Evolutionary conservation across 306 rosid genomes (phyloP), one percentile per base, ranked within the genome.

Genomic region (Malus sylvestris): DNA sequence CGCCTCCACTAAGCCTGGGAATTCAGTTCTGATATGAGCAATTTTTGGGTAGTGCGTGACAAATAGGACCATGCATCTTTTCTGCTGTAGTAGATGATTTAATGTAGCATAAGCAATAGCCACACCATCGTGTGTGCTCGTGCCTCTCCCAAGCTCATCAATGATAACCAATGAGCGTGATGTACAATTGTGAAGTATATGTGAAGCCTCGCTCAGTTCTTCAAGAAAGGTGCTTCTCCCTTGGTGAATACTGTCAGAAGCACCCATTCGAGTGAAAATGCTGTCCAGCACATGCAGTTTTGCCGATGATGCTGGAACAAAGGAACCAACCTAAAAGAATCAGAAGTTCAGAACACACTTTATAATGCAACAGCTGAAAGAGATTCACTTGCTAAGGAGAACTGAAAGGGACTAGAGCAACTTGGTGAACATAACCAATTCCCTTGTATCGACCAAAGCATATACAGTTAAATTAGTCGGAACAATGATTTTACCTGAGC

Each of bases 71-170:
- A 88, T 82, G 84, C 95, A 79, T 81, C 78, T 89, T 81, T 89
- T 92, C 73, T 87, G 85, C 84, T 83, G 80, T 60, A 92, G 83
- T 58, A 92, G 89, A 88, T 90, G 86, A 79, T 90, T 90, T 83
- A 94, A 78, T 18, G 98, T 87, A 4, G 98, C 95, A 67, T 94
- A 88, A 33, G 98, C 96, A 68, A 94, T 92, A 55, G 98, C 96
- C 81, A 88, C 91, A 3, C 97, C 98, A 58, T 94, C 98, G 52
- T 94, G 98, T 14, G 98, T 94, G 76, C 97, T 92, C 13, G 97
- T 94, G 76, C 98, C 98, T 89, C 98, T 87, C 74, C 98, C 98
- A 73, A 95, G 98, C 88, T 95, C 98, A 69, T 95, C 98, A 2
- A 92, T 82, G 82, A 95, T 88, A 51, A 92, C 96, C 76, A 95